Evolutionary conservation across 306 rosid species (phyloP).

Genomic region (Heteromeles arbutifolia): DNA sequence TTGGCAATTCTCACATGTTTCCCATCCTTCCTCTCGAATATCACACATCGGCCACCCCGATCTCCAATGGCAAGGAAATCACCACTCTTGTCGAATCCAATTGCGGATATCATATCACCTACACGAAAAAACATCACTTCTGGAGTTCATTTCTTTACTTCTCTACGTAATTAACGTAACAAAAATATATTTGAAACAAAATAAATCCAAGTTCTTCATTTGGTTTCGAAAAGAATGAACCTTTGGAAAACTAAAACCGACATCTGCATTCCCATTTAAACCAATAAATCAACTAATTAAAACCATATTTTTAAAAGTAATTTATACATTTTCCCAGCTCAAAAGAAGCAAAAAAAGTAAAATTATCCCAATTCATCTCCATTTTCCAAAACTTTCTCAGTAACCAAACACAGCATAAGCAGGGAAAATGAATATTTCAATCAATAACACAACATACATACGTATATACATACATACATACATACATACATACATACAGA

Average conservation of each 20-base stretch:
- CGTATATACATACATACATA: neutral
- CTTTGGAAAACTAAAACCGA: too few relatives aligned
- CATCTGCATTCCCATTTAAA: neutral
- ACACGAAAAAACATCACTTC: slow-evolving; percentile 1
- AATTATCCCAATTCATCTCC: neutral
- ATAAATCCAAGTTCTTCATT: neutral
- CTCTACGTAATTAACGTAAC: neutral
- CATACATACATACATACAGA: neutral
- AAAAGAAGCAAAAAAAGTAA: neutral
- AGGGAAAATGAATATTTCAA: neutral
- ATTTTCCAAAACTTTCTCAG: slow-evolving; percentile 1
- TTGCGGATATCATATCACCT: slow-evolving; percentile 50
- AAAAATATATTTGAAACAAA: neutral
- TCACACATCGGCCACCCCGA: slow-evolving; percentile 64
- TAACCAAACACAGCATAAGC: slow-evolving; percentile 4
- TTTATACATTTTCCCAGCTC: neutral
- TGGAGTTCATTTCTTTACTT: neutral
- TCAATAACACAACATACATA: neutral
- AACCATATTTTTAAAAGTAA: neutral
- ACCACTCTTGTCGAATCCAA: slow-evolving; percentile 58
- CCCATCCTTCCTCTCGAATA: slow-evolving; percentile 42
- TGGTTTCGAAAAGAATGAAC: neutral
- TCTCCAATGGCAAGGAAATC: slow-evolving; percentile 71
- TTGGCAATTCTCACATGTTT: slow-evolving; percentile 43
- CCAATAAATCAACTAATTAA: neutral